These are phyloP conservation scores for Hypoxylon crocopeplum DNA, from an alignment of 495 filamentous ascomycete genomes.

Conservation along the genomic window DNA sequence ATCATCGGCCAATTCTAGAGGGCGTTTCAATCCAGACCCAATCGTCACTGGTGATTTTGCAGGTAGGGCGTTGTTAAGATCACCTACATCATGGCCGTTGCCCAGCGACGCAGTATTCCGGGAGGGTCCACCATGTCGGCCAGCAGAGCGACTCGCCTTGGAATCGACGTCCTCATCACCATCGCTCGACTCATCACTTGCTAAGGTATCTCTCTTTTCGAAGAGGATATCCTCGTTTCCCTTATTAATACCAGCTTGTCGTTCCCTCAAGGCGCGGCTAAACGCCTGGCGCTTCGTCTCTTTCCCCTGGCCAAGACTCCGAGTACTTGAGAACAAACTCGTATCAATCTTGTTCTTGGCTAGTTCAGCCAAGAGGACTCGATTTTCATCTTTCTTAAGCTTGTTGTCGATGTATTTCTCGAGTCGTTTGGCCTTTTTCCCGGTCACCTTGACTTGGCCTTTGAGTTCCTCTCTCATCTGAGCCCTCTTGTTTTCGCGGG, in stretches of 20 bases:
- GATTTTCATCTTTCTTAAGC: slow-evolving; percentile 91
- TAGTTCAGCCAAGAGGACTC: slow-evolving; percentile 82
- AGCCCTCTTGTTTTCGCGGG: slow-evolving; percentile 71
- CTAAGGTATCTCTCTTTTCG: slow-evolving; percentile 27
- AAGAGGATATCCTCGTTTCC: slow-evolving; percentile 47
- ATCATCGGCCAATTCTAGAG: slow-evolving; percentile 76
- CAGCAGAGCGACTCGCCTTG: neutral
- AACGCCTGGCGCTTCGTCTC: slow-evolving; percentile 72
- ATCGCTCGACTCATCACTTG: slow-evolving; percentile 43
- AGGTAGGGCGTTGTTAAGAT: neutral
- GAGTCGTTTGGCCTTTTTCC: slow-evolving; percentile 91
- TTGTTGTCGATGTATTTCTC: slow-evolving; percentile 99
- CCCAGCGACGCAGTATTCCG: neutral
- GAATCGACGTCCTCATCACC: slow-evolving; percentile 37
- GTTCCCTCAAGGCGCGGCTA: slow-evolving; percentile 63
- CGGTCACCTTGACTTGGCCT: slow-evolving; percentile 77
- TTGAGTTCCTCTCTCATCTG: slow-evolving; percentile 64
- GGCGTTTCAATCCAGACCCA: slow-evolving; percentile 87
- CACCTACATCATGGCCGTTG: neutral
- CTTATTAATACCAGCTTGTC: slow-evolving; percentile 61
- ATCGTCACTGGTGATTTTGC: slow-evolving; percentile 41
- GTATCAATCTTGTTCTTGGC: slow-evolving; percentile 81
- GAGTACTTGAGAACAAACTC: slow-evolving; percentile 75
- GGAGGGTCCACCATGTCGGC: neutral
- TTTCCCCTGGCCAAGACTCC: slow-evolving; percentile 69